phyloP scores from a whole-genome alignment of 2,329 filamentous ascomycete genomes.

The Penicillium sp. region DNA sequence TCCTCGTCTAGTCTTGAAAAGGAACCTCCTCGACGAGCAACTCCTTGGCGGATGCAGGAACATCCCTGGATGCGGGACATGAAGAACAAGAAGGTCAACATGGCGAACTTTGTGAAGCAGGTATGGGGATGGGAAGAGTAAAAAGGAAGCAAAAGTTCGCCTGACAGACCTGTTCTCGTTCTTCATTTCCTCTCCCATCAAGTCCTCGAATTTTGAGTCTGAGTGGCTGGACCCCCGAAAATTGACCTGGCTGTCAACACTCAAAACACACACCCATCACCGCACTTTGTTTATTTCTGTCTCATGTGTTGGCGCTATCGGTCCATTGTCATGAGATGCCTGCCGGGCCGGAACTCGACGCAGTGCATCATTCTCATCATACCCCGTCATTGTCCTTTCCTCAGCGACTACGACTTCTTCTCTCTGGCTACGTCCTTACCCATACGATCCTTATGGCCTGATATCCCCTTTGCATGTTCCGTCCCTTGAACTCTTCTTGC shows the following conservation, averaged over 20 bases:
- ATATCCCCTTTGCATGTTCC: slow-evolving; percentile 6
- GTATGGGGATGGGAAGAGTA: slow-evolving; percentile 94
- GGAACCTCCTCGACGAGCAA: slow-evolving; percentile 77
- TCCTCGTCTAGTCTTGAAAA: slow-evolving; percentile 73
- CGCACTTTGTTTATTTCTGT: slow-evolving; percentile 5
- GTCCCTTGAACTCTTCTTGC: background rate
- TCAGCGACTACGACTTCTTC: slow-evolving; percentile 11
- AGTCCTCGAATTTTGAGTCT: slow-evolving; percentile 10
- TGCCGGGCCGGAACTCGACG: slow-evolving; percentile 21
- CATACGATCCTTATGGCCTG: slow-evolving; percentile 24
- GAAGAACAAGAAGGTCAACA: slow-evolving; percentile 92
- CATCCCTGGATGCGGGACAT: slow-evolving; percentile 99
- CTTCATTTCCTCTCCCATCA: background rate
- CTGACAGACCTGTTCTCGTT: background rate
- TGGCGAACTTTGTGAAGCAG: slow-evolving; percentile 86
- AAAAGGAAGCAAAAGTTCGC: slow-evolving; percentile 10
- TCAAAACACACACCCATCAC: slow-evolving; percentile 14
- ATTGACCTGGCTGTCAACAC: slow-evolving; percentile 29
- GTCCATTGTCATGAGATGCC: slow-evolving; percentile 6
- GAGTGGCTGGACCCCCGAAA: slow-evolving; percentile 25
- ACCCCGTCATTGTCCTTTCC: slow-evolving; percentile 18
- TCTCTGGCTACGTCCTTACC: slow-evolving; percentile 14
- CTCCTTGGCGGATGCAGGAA: slow-evolving; percentile 97
- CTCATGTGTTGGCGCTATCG: slow-evolving; percentile 7
- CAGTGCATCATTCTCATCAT: slow-evolving; percentile 12